phyloP scores from a whole-genome alignment of 2,329 filamentous ascomycete genomes.

The Microcyclosporella mali region DNA sequence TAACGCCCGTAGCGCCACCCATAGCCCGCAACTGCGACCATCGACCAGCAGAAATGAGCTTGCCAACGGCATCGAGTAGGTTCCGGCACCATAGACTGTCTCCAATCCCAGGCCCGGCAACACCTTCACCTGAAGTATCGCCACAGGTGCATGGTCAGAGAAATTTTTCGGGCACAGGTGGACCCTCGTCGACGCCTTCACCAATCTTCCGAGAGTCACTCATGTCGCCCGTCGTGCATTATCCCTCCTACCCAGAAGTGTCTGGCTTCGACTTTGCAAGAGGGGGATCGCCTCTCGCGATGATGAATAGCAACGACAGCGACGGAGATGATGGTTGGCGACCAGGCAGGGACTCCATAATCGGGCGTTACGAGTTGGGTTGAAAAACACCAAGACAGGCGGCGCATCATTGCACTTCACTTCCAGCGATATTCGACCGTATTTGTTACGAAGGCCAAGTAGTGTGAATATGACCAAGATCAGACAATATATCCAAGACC shows the following conservation, averaged over 20 bases:
- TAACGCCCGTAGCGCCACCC: conserved; percentile 5
- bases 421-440: too few relatives aligned
- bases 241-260: conserved; percentile 2
- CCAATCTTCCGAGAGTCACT: neutral
- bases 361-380: conserved; percentile 2
- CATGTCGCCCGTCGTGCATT: conserved; percentile 3
- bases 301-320: neutral
- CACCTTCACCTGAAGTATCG: conserved; percentile 1
- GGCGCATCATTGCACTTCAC: too few relatives aligned
- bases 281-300: neutral
- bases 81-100: conserved; percentile 4
- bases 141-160: neutral
- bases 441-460: too few relatives aligned
- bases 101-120: conserved; percentile 2
- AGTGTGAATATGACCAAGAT: too few relatives aligned
- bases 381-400: neutral
- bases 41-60: conserved; percentile 6
- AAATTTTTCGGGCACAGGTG: too few relatives aligned
- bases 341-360: conserved; percentile 3
- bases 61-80: conserved; percentile 5
- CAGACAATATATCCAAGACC: conserved; percentile 4
- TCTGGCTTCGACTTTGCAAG: conserved; percentile 2
- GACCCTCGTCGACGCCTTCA: neutral
- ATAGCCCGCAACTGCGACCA: conserved; percentile 4
- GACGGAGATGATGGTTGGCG: conserved; percentile 11